Conservation (phyloP, 1,139 yeast species). For the Pneumocystis murina region DNA sequence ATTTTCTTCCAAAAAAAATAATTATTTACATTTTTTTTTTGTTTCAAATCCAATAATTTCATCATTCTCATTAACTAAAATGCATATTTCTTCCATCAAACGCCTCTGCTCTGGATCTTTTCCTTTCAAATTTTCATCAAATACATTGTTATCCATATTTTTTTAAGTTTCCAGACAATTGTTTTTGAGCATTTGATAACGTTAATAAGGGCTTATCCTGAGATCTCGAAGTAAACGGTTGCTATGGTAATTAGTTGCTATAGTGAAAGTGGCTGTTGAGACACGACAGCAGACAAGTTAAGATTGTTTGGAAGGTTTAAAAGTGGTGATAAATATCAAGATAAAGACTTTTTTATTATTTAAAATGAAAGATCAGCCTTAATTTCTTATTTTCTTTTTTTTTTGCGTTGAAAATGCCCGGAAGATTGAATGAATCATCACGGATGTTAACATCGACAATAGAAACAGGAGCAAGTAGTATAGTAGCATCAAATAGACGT, state of each 20-base stretch:
- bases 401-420: not conserved
- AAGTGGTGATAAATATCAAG: not conserved
- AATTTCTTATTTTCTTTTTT: not conserved
- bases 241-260: not conserved
- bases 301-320: too few relatives aligned
- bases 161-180: not conserved
- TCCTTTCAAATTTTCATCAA: conserved; percentile 30
- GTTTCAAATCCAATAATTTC: conserved; percentile 84
- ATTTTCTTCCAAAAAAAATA: not conserved
- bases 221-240: too few relatives aligned
- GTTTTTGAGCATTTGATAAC: too few relatives aligned
- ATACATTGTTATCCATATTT: not conserved
- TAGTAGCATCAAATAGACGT: not conserved
- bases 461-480: not conserved
- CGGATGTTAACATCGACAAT: not conserved
- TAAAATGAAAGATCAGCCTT: not conserved
- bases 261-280: not conserved
- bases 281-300: too few relatives aligned
- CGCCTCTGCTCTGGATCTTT: conserved; percentile 89
- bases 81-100: conserved; percentile 92
- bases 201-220: too few relatives aligned
- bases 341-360: not conserved
- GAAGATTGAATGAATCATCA: not conserved
- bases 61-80: conserved; percentile 79
- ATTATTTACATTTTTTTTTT: conserved; percentile 54